Base-by-base conservation (phyloP, 345 rosid species). In the Passiflora organensis region DNA sequence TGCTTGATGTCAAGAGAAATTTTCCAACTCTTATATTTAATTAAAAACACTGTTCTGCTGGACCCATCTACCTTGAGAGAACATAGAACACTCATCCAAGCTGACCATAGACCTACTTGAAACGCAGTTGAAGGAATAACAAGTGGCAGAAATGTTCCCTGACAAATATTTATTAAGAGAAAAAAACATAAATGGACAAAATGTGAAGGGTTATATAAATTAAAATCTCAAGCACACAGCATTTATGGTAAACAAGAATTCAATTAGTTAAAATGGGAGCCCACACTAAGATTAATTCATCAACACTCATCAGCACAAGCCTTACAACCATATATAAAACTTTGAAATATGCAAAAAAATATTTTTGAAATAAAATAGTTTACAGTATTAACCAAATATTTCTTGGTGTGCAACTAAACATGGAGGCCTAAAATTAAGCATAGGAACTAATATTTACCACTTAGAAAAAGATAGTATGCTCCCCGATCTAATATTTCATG, bases 61-160 rank as follows among this genome's bases (percentile, higher is more conserved):
- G 38, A 15, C 14, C 13, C 23, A 21, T 19, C 56, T 78, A 86
- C 99, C 97, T 93, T 93, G 45, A 93, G 66, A 73, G 89, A 82
- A 71, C 97, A 93, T 23, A 89, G 65, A 47, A 83, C 80, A 67
- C 78, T 79, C 74, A 93, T 70, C 99, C 99, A 93, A 43, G 73
- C 73, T 4, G 87, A 80, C 99, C 99, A 93, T 53, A 93, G 81
- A 53, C 89, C 85, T 43, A 73, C 80, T 69, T 89, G 97, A 76
- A 78, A 80, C 72, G 82, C 63, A 25, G 94, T 81, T 63, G 94
- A 80, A 17, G 99, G 99, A 66, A 89, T 69, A 62, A 89, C 93
- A 63, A 93, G 72, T 11, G 96, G 97, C 32, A 93, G 72, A 75
- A 93, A 89, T 14, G 88, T 84, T 51, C 99, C 97, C 99, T 93